These are phyloP conservation scores for Fusarium stilboides DNA, from an alignment of 2,329 filamentous ascomycete genomes.

Conservation along the genomic window DNA sequence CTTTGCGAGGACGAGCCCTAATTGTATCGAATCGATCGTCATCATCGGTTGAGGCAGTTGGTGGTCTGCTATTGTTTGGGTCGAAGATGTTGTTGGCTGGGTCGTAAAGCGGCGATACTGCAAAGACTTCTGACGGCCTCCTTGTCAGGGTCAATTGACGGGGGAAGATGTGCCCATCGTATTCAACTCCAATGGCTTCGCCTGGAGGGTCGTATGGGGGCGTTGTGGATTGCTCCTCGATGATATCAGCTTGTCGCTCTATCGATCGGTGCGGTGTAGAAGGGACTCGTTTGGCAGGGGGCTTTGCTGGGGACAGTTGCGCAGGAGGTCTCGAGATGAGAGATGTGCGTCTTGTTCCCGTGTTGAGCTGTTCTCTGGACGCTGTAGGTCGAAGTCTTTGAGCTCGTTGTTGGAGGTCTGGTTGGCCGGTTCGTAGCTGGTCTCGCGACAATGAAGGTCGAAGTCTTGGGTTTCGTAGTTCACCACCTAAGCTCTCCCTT, in stretches of 20 bases:
- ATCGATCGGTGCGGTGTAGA: slow-evolving; percentile 41
- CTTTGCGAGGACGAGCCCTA: slow-evolving; percentile 47
- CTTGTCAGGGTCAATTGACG: slow-evolving; percentile 52
- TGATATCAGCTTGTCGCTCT: slow-evolving; percentile 39
- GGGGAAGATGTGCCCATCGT: slow-evolving; percentile 46
- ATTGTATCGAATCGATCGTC: slow-evolving; percentile 39
- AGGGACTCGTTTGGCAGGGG: slow-evolving; percentile 32
- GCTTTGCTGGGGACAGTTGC: slow-evolving; percentile 37
- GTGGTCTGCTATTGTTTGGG: slow-evolving; percentile 29
- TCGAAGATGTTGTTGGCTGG: slow-evolving; percentile 39
- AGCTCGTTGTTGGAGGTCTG: slow-evolving; percentile 53
- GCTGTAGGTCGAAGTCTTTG: slow-evolving; percentile 58
- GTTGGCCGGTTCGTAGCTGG: slow-evolving; percentile 52
- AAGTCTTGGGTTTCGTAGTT: slow-evolving; percentile 59
- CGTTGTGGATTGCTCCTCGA: slow-evolving; percentile 47
- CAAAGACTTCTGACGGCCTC: slow-evolving; percentile 51
- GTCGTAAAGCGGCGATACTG: slow-evolving; percentile 46
- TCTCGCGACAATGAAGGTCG: slow-evolving; percentile 59
- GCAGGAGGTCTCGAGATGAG: slow-evolving; percentile 41
- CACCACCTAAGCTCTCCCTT: slow-evolving; percentile 49
- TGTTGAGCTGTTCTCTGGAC: slow-evolving; percentile 58
- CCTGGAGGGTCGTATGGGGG: slow-evolving; percentile 45
- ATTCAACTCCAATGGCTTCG: slow-evolving; percentile 39
- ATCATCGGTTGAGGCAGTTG: slow-evolving; percentile 44
- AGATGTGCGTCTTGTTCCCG: slow-evolving; percentile 44